Conservation (phyloP, 805 yeast species). For the Pichia pseudocactophila region DNA sequence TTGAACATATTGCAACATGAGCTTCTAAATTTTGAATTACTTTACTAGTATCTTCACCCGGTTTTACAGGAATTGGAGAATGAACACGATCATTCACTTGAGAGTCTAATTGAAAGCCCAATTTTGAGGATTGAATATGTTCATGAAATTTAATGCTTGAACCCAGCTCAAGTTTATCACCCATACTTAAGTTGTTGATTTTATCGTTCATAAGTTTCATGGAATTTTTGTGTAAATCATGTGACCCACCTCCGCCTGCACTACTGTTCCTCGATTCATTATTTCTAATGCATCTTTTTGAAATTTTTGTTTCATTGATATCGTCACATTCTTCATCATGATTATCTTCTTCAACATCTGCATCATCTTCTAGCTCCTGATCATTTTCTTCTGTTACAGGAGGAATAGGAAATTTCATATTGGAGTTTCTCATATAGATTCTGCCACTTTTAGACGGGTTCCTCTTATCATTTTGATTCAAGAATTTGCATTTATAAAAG, state of each 20-base stretch:
- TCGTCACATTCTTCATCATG: slow-evolving; percentile 28
- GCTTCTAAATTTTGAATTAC: too few relatives aligned
- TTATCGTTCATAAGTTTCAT: not conserved
- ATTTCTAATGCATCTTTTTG: not conserved
- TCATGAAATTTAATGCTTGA: too few relatives aligned
- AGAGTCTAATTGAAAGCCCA: too few relatives aligned
- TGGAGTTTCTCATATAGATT: slow-evolving; percentile 7
- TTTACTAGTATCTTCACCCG: too few relatives aligned
- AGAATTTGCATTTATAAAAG: not conserved
- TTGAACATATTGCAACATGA: too few relatives aligned
- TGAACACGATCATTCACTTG: too few relatives aligned
- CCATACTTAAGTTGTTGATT: not conserved
- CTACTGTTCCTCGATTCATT: too few relatives aligned
- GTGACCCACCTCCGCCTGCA: too few relatives aligned
- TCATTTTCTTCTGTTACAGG: slow-evolving; percentile 13
- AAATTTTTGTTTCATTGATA: slow-evolving; percentile 16
- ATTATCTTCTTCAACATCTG: slow-evolving; percentile 24
- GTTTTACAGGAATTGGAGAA: too few relatives aligned
- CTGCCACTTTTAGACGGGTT: slow-evolving; percentile 6
- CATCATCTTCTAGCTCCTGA: slow-evolving; percentile 10
- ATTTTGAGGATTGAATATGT: too few relatives aligned
- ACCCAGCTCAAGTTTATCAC: too few relatives aligned
- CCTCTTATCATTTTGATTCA: not conserved
- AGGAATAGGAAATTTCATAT: slow-evolving; percentile 7
- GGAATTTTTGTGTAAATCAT: too few relatives aligned